These are phyloP conservation scores for Rosa lucieae DNA, from an alignment of 306 rosid genomes.

Conservation along the genomic window DNA sequence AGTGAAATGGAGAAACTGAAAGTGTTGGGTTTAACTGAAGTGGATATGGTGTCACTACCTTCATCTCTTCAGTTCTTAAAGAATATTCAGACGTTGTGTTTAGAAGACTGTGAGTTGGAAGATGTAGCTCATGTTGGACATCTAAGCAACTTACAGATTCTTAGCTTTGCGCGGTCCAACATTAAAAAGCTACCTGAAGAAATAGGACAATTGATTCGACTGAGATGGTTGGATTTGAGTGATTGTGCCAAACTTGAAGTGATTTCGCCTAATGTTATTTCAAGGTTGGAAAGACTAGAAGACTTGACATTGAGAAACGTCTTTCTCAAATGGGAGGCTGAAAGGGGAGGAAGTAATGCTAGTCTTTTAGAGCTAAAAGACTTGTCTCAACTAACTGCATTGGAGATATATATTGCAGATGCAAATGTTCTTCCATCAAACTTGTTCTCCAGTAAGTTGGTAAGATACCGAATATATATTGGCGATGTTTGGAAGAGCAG, in stretches of 20 bases:
- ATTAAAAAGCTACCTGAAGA: neutral
- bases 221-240: neutral
- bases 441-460: neutral
- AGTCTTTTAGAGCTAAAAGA: slow-evolving; percentile 1
- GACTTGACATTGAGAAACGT: neutral
- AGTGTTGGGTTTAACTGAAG: neutral
- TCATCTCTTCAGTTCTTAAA: neutral
- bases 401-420: neutral
- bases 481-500: neutral
- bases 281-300: neutral
- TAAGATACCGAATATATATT: neutral
- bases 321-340: neutral
- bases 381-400: neutral
- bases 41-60: neutral
- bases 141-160: neutral
- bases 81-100: neutral
- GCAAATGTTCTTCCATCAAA: neutral
- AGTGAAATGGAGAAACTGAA: neutral
- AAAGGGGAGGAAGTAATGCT: slow-evolving; percentile 6
- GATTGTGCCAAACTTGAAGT: neutral
- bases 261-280: neutral
- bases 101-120: neutral
- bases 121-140: neutral
- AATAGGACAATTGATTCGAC: neutral
- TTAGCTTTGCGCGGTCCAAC: neutral